Evolutionary conservation across 1,139 yeast genomes (phyloP).

Genomic region (Trichomonascaceae sp.): DNA sequence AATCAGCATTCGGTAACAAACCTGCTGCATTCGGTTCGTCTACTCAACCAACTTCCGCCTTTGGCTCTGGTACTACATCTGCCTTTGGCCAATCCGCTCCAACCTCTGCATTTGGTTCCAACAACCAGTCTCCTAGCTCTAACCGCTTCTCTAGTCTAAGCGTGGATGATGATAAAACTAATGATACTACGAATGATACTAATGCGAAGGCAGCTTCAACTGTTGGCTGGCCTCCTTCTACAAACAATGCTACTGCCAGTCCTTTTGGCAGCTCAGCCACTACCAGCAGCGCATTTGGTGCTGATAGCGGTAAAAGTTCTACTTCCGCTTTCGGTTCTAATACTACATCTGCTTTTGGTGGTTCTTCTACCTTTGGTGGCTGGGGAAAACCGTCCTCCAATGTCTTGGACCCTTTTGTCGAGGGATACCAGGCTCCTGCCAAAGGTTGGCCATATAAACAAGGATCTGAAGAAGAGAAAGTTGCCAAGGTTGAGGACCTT

Average conservation of each 20-base stretch:
- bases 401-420: background rate
- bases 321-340: background rate
- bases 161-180: background rate
- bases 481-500: conserved; percentile 36
- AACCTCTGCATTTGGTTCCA: conserved; percentile 19
- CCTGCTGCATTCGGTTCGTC: conserved; percentile 22
- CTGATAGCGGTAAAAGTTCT: background rate
- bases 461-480: conserved; percentile 33
- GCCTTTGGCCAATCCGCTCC: conserved; percentile 1
- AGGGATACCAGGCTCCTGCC: background rate
- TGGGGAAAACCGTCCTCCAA: background rate
- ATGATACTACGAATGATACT: background rate
- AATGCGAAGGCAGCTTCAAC: background rate
- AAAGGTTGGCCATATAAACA: conserved; percentile 25
- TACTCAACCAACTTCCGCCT: conserved; percentile 22
- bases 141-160: background rate
- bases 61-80: background rate
- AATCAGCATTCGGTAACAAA: conserved; percentile 1
- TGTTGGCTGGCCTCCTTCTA: conserved; percentile 4
- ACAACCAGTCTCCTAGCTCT: background rate
- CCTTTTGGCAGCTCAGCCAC: background rate
- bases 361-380: background rate
- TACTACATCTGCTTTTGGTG: background rate
- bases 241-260: background rate
- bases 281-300: conserved; percentile 2